Evolutionary conservation across 148 eudicot genomes (phyloP).

Genomic region (Persicaria maculosa): DNA sequence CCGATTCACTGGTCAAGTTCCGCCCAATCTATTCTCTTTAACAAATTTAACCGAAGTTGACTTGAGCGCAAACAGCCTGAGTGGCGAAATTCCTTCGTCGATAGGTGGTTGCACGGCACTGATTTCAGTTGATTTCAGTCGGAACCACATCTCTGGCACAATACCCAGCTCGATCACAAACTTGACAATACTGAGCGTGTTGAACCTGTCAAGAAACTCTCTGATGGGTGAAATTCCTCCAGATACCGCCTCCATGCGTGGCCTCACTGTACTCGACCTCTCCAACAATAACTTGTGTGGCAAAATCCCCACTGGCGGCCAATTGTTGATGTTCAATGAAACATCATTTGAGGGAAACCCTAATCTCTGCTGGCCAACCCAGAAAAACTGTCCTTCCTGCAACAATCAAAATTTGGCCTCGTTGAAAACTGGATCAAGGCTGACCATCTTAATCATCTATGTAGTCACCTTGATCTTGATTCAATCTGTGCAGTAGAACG

Average conservation of each 20-base stretch:
- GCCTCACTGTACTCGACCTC: slow-evolving; percentile 33
- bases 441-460: slow-evolving; percentile 23
- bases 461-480: slow-evolving; percentile 17
- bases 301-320: slow-evolving; percentile 19
- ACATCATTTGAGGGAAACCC: slow-evolving; percentile 37
- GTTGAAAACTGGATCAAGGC: slow-evolving; percentile 12
- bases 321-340: slow-evolving; percentile 20
- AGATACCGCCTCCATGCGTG: slow-evolving; percentile 19
- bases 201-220: slow-evolving; percentile 35
- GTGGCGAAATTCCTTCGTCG: slow-evolving; percentile 39
- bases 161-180: slow-evolving; percentile 27
- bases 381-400: slow-evolving; percentile 27
- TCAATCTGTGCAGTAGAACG: slow-evolving; percentile 19
- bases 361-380: slow-evolving; percentile 33
- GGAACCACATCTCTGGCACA: slow-evolving; percentile 30
- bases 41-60: slow-evolving; percentile 16
- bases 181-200: slow-evolving; percentile 16
- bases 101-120: slow-evolving; percentile 24
- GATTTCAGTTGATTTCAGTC: slow-evolving; percentile 37
- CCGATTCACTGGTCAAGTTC: slow-evolving; percentile 36
- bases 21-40: slow-evolving; percentile 27
- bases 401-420: slow-evolving; percentile 6
- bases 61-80: slow-evolving; percentile 30
- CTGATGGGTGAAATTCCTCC: slow-evolving; percentile 41
- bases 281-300: slow-evolving; percentile 50